These are phyloP conservation scores for Globisporangium splendens DNA, from an alignment of 352 stramenopile genomes.

Conservation along the genomic window DNA sequence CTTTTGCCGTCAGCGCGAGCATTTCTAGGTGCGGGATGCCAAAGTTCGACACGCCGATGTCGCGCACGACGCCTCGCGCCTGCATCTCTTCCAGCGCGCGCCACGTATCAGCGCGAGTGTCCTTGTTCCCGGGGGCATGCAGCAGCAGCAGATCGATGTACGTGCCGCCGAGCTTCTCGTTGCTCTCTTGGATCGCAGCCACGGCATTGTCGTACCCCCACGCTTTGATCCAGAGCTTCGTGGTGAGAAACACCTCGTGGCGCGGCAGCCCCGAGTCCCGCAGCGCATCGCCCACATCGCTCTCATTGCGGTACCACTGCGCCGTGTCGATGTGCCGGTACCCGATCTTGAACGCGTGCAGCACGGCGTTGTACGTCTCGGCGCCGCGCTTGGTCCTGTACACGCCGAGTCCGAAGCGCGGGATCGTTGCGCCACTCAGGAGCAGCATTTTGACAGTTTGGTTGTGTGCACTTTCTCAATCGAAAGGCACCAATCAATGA, in stretches of 20 bases:
- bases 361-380: constrained; percentile 49
- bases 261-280: constrained; percentile 66
- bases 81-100: constrained; percentile 48
- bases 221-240: constrained; percentile 65
- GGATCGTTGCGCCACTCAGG: constrained; percentile 43
- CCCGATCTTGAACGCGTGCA: constrained; percentile 54
- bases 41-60: constrained; percentile 92
- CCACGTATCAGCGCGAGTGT: constrained; percentile 44
- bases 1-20: constrained; percentile 51
- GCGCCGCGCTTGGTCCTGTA: constrained; percentile 33
- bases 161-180: constrained; percentile 52
- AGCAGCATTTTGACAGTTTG: constrained; percentile 20
- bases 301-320: constrained; percentile 81
- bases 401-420: constrained; percentile 40
- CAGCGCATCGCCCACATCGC: constrained; percentile 73
- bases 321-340: constrained; percentile 90
- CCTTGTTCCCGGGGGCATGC: constrained; percentile 52
- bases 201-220: constrained; percentile 74
- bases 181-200: constrained; percentile 41
- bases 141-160: constrained; percentile 86
- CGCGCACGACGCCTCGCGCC: constrained; percentile 49
- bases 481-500: too few relatives aligned
- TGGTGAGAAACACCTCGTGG: constrained; percentile 83
- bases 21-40: constrained; percentile 74
- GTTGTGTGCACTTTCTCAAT: neutral